A percentile compares a stretch with the other conserved stretches of the same genome.
Conservation (phyloP, 176 grass and related monocot genomes). For the Calamus simplicifolius region DNA sequence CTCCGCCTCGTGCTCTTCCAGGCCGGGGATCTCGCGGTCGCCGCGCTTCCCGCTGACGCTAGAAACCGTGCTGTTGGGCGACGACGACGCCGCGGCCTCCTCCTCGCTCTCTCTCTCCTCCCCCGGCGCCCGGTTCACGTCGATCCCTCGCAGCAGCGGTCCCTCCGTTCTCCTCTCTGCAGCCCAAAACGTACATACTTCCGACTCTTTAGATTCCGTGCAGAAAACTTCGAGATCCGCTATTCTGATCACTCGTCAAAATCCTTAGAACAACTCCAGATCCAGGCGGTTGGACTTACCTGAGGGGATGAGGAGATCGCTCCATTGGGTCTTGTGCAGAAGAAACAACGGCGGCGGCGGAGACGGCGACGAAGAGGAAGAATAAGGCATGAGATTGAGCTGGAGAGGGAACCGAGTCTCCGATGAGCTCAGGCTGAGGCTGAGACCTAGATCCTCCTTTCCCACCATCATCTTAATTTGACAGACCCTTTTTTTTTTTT, state of each 20-base stretch:
- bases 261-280: too few species aligned
- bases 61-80: conserved; percentile 17
- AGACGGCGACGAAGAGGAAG: conserved; percentile 1
- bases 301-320: conserved; percentile 12
- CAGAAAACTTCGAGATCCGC: too few species aligned
- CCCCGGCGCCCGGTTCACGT: conserved; percentile 43
- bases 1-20: conserved; percentile 2
- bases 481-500: not conserved
- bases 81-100: conserved; percentile 8
- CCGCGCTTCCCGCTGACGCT: conserved; percentile 16
- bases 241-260: too few species aligned
- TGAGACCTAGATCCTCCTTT: conserved; percentile 47
- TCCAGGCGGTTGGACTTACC: not conserved
- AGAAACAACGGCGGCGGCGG: not conserved
- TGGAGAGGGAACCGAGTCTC: conserved; percentile 7
- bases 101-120: conserved; percentile 1
- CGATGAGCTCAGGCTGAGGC: conserved; percentile 41
- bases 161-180: conserved; percentile 27
- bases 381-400: conserved; percentile 7
- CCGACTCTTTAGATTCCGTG: too few species aligned
- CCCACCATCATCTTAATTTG: conserved; percentile 1
- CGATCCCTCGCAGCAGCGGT: conserved; percentile 61
- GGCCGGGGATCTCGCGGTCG: not conserved
- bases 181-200: too few species aligned
- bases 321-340: conserved; percentile 9